phyloP scores from a whole-genome alignment of 805 yeast genomes.

The Cyberlindnera nakhonratchasimensis region DNA sequence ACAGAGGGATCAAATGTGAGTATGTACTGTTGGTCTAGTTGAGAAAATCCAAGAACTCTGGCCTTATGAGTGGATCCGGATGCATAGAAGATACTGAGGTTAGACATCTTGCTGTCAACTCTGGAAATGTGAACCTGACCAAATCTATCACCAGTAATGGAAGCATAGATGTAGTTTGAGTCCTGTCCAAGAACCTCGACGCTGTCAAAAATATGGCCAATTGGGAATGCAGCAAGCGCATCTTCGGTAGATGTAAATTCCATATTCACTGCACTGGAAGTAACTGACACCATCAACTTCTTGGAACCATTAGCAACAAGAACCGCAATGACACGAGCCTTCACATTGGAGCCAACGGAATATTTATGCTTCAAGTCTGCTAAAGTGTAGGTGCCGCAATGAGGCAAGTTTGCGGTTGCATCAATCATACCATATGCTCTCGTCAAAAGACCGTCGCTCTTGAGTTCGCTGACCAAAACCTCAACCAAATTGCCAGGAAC shows the following conservation, averaged over 20 bases:
- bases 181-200: slow-evolving; percentile 62
- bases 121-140: slow-evolving; percentile 84
- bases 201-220: slow-evolving; percentile 62
- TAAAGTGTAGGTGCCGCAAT: slow-evolving; percentile 45
- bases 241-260: slow-evolving; percentile 20
- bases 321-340: slow-evolving; percentile 68
- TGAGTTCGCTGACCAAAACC: slow-evolving; percentile 59
- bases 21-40: slow-evolving; percentile 60
- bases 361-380: slow-evolving; percentile 56
- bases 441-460: slow-evolving; percentile 61
- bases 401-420: slow-evolving; percentile 68
- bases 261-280: slow-evolving; percentile 47
- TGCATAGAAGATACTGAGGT: slow-evolving; percentile 44
- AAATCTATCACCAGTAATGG: slow-evolving; percentile 48
- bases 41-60: slow-evolving; percentile 69
- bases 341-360: slow-evolving; percentile 63
- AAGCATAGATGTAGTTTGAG: slow-evolving; percentile 50
- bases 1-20: slow-evolving; percentile 67
- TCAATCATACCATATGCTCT: slow-evolving; percentile 72
- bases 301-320: slow-evolving; percentile 49
- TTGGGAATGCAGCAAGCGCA: slow-evolving; percentile 61
- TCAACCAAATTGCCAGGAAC: slow-evolving; percentile 84
- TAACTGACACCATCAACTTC: slow-evolving; percentile 59
- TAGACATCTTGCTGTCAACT: slow-evolving; percentile 44
- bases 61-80: slow-evolving; percentile 70